Percentiles rank a stretch among this genome's conserved stretches.
Conservation (phyloP, 1,139 yeast genomes). For the Debaryomyces singareniensis region DNA sequence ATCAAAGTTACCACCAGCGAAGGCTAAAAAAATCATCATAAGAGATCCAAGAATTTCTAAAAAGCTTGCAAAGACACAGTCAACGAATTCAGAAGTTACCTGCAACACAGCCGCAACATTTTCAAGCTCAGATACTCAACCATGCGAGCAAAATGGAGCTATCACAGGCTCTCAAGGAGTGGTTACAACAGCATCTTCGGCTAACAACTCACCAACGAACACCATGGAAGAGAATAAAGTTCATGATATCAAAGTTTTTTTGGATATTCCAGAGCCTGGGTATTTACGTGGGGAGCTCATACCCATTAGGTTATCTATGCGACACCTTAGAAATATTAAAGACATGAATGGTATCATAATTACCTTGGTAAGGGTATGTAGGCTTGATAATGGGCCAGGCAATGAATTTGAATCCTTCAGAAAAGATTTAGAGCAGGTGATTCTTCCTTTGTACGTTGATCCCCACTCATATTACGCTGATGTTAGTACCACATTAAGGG, state of each 20-base stretch:
- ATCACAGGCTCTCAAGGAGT: background rate
- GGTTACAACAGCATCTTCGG: background rate
- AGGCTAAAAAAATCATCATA: conserved; percentile 58
- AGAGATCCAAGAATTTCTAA: conserved; percentile 34
- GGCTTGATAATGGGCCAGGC: conserved; percentile 64
- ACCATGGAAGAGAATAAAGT: conserved; percentile 8
- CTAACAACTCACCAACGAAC: conserved; percentile 3
- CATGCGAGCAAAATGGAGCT: conserved; percentile 3
- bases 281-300: conserved; percentile 72
- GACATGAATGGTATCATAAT: conserved; percentile 74
- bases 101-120: conserved; percentile 28
- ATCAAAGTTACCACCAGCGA: conserved; percentile 56
- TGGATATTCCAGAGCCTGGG: conserved; percentile 63
- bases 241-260: conserved; percentile 44
- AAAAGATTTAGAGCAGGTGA: conserved; percentile 74
- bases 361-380: conserved; percentile 74
- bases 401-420: conserved; percentile 69
- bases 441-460: conserved; percentile 75
- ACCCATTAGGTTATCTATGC: conserved; percentile 60
- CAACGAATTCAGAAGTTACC: conserved; percentile 47
- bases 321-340: conserved; percentile 66
- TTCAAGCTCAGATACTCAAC: conserved; percentile 27
- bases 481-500: conserved; percentile 56
- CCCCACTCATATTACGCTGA: conserved; percentile 55
- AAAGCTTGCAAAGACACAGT: conserved; percentile 38